Conservation (phyloP, 2,329 filamentous ascomycete genomes). For the Amauroascus verrucosus region DNA sequence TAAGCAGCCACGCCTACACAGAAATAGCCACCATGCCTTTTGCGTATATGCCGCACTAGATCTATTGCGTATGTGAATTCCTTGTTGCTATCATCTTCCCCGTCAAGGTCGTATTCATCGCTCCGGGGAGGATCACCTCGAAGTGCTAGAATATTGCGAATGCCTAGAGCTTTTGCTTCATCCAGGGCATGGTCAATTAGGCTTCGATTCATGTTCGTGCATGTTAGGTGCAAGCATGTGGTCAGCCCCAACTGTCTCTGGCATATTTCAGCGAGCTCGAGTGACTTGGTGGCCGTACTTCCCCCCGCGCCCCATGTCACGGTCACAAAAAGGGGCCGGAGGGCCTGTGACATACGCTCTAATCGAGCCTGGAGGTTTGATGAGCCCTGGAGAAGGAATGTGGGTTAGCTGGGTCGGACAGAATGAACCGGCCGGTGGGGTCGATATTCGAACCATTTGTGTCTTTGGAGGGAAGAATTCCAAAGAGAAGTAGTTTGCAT, state of each 20-base stretch:
- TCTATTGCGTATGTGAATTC: slow-evolving; percentile 86
- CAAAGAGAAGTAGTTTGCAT: slow-evolving; percentile 82
- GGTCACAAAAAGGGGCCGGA: slow-evolving; percentile 88
- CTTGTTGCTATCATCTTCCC: slow-evolving; percentile 52
- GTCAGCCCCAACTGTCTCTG: slow-evolving; percentile 86
- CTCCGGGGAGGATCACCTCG: slow-evolving; percentile 82
- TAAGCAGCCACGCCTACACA: slow-evolving; percentile 92
- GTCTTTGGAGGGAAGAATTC: slow-evolving; percentile 99
- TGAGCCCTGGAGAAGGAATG: slow-evolving; percentile 51
- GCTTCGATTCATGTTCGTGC: slow-evolving; percentile 88
- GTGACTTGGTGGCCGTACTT: slow-evolving; percentile 77
- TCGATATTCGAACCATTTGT: slow-evolving; percentile 52
- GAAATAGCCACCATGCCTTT: slow-evolving; percentile 84
- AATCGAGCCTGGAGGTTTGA: slow-evolving; percentile 87
- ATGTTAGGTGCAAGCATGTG: slow-evolving; percentile 91
- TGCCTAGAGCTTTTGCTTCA: slow-evolving; percentile 79
- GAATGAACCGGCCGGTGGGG: background rate
- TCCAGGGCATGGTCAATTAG: slow-evolving; percentile 82
- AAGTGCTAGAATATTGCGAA: slow-evolving; percentile 86
- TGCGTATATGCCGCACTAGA: slow-evolving; percentile 77
- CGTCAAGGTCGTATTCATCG: slow-evolving; percentile 70
- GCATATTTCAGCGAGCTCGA: slow-evolving; percentile 90
- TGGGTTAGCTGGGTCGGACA: slow-evolving; percentile 18
- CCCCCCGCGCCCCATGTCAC: slow-evolving; percentile 97
- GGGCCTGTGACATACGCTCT: slow-evolving; percentile 83